Evolutionary conservation across 805 yeast genomes (phyloP), one percentile per base, ranked within the genome.

Genomic region (Candida silvicultrix): DNA sequence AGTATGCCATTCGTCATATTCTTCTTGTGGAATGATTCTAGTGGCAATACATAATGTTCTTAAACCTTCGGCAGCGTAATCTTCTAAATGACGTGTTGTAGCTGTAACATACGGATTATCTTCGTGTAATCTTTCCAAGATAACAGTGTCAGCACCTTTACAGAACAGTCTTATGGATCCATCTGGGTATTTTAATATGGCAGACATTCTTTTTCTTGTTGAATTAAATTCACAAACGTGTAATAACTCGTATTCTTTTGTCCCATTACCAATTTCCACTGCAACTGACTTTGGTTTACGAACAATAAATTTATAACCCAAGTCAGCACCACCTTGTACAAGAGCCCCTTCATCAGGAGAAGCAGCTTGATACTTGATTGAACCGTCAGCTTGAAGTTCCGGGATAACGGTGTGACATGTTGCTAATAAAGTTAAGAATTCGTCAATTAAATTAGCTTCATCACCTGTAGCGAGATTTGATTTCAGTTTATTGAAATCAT

Each of bases 311-410:
- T 76, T 81, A 62, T 85, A 94, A 0, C 97, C 98, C 41, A 92
- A 69, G 58, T 72, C 73, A 0, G 97, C 94, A 16, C 96, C 98
- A 48, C 99, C 99, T 57, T 90, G 89, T 2, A 94, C 99, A 50
- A 94, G 73, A 0, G 99, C 99, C 43, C 99, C 99, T 70, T 95
- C 99, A 69, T 94, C 99, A 0, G 99, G 99, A 0, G 98, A 90
- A 0, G 99, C 97, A 1, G 99, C 99, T 67, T 94, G 99, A 63
- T 95, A 94, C 63, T 88, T 90, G 51, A 94, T 82, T 2, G 73
- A 55, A 0, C 85, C 87, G 46, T 69, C 70, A 1, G 73, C 81
- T 49, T 74, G 75, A 18, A 77, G 70, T 63, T 94, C 99, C 0
- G 99, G 99, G 50, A 94, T 94, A 37, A 94, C 99, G 0, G 99